A percentile compares a stretch with the other conserved stretches of the same genome.
phyloP scores from a whole-genome alignment of 768 basidiomycete species.

The Russula sp. region DNA sequence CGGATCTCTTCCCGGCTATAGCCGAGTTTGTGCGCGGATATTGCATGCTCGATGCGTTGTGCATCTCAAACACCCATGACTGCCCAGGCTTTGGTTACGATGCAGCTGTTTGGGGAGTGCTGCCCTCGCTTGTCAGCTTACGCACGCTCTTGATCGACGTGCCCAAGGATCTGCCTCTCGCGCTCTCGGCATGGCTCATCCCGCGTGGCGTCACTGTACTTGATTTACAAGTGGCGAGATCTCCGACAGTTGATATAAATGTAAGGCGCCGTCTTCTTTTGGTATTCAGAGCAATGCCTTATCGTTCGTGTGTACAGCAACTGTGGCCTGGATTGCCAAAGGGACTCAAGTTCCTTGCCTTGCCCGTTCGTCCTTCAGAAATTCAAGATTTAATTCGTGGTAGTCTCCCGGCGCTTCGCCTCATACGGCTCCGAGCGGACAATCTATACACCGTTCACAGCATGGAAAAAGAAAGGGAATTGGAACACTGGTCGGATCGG shows the following conservation, averaged over 20 bases:
- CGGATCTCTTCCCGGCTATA: conserved; percentile 62
- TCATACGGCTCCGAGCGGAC: conserved; percentile 1
- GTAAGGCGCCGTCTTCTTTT: neutral
- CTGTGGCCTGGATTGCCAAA: conserved; percentile 15
- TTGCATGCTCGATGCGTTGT: conserved; percentile 43
- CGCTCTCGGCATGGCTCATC: conserved; percentile 61
- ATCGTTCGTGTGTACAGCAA: neutral
- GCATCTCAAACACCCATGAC: conserved; percentile 36
- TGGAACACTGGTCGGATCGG: conserved; percentile 12
- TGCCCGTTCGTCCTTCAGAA: conserved; percentile 13
- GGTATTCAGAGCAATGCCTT: conserved; percentile 27
- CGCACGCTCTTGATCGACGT: conserved; percentile 53
- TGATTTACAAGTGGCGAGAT: conserved; percentile 34
- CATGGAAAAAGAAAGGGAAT: neutral
- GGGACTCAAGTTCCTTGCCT: conserved; percentile 26
- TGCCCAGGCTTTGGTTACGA: conserved; percentile 54
- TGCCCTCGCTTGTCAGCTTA: conserved; percentile 49
- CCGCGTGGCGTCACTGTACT: conserved; percentile 43
- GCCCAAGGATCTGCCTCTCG: conserved; percentile 54
- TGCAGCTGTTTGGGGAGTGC: conserved; percentile 62
- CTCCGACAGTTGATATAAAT: conserved; percentile 22
- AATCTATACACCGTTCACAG: conserved; percentile 6
- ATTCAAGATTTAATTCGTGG: neutral
- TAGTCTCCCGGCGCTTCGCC: conserved; percentile 7
- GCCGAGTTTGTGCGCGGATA: conserved; percentile 58